Conservation (phyloP, 1,284 basidiomycete species). For the Leccinum colubrinum region DNA sequence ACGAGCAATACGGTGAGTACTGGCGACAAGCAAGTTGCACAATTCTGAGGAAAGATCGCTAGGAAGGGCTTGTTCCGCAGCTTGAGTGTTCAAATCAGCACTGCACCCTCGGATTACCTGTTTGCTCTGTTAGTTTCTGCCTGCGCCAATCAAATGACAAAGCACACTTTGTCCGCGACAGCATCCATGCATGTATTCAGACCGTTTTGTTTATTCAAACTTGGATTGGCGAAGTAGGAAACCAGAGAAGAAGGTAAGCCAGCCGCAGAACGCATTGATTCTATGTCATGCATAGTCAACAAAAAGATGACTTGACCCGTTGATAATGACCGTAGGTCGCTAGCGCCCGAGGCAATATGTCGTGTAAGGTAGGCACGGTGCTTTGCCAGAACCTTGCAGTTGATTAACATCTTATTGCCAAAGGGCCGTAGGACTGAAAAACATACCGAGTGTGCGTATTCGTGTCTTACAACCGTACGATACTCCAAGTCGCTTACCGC, state of each 20-base stretch:
- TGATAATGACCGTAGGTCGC: conserved; percentile 76
- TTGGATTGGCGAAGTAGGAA: conserved; percentile 88
- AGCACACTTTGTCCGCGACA: conserved; percentile 77
- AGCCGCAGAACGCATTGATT: conserved; percentile 80
- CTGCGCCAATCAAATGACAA: conserved; percentile 1
- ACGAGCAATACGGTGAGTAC: conserved; percentile 82
- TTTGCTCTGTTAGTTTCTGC: conserved; percentile 11
- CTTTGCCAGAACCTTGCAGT: conserved; percentile 57
- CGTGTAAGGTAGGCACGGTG: conserved; percentile 67
- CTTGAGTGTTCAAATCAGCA: conserved; percentile 67
- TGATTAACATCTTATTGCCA: conserved; percentile 3
- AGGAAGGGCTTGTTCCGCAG: conserved; percentile 79
- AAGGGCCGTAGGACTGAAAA: neutral
- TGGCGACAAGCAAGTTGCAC: conserved; percentile 71
- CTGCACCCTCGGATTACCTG: conserved; percentile 77
- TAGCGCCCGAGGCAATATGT: conserved; percentile 67
- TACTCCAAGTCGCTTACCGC: conserved; percentile 92
- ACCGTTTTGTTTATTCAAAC: conserved; percentile 70
- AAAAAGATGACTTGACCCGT: conserved; percentile 89
- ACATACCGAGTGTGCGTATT: conserved; percentile 74
- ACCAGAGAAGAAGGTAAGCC: conserved; percentile 84
- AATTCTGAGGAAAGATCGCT: conserved; percentile 74
- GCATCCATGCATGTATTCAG: conserved; percentile 80
- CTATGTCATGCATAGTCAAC: conserved; percentile 86
- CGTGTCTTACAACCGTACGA: conserved; percentile 89